Conservation (phyloP, 805 yeast species). For the Candida ulmi region DNA sequence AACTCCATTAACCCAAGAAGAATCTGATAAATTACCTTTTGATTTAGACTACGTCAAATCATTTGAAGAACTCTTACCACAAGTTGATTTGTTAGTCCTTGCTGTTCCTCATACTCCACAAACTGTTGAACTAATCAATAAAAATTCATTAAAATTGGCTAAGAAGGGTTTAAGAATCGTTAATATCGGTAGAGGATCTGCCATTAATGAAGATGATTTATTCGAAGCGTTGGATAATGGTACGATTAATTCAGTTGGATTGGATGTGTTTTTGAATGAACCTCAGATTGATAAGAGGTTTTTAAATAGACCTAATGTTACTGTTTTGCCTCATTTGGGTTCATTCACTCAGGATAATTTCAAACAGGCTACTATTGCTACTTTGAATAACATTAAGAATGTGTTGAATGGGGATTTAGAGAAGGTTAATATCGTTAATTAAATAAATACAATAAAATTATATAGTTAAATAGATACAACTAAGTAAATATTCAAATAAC, state of each 20-base stretch:
- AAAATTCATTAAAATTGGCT: slow-evolving; percentile 38
- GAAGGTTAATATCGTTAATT: not conserved
- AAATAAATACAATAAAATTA: not conserved
- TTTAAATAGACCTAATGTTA: slow-evolving; percentile 53
- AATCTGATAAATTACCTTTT: slow-evolving; percentile 36
- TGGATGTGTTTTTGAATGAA: slow-evolving; percentile 69
- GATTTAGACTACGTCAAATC: slow-evolving; percentile 37
- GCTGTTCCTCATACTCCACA: slow-evolving; percentile 62
- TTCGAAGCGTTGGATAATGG: slow-evolving; percentile 55
- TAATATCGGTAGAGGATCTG: slow-evolving; percentile 71
- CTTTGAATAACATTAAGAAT: not conserved
- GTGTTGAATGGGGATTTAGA: not conserved
- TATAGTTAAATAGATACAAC: not conserved
- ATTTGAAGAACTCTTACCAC: slow-evolving; percentile 37
- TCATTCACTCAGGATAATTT: slow-evolving; percentile 52
- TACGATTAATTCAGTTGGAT: slow-evolving; percentile 57
- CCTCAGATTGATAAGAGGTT: slow-evolving; percentile 48
- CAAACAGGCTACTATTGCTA: not conserved
- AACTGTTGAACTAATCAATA: slow-evolving; percentile 51
- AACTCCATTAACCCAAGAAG: slow-evolving; percentile 31
- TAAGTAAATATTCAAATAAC: no score
- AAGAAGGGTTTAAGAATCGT: slow-evolving; percentile 55
- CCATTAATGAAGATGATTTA: slow-evolving; percentile 63
- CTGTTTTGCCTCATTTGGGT: slow-evolving; percentile 67
- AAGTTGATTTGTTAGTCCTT: slow-evolving; percentile 53